phyloP scores from a whole-genome alignment of 2,329 filamentous ascomycete genomes.

The Sclerotinia nivalis region DNA sequence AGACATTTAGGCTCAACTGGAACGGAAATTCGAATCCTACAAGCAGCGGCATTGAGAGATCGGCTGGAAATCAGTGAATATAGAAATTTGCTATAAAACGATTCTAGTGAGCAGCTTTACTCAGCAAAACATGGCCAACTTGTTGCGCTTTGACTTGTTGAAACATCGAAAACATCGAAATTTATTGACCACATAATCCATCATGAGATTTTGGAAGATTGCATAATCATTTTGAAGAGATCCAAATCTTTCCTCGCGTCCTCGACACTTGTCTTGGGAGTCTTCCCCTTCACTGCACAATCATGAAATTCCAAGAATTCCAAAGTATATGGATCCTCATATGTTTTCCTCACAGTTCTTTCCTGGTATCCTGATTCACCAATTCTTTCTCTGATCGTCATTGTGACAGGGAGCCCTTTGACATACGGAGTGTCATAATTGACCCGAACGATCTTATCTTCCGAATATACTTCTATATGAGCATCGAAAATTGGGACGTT shows the following conservation, averaged over 20 bases:
- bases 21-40: background rate
- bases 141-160: background rate
- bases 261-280: constrained; percentile 39
- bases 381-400: constrained; percentile 47
- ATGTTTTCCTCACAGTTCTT: constrained; percentile 43
- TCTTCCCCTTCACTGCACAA: constrained; percentile 34
- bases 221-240: constrained; percentile 32
- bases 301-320: constrained; percentile 44
- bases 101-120: background rate
- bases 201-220: constrained; percentile 18
- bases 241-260: constrained; percentile 37
- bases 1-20: background rate
- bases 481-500: constrained; percentile 55
- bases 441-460: constrained; percentile 55
- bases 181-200: background rate
- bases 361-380: constrained; percentile 24
- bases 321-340: constrained; percentile 46
- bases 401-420: constrained; percentile 50
- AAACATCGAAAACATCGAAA: background rate
- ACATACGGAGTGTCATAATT: constrained; percentile 59
- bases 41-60: background rate
- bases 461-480: constrained; percentile 53
- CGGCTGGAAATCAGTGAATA: background rate
- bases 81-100: background rate
- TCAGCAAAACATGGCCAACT: no score